These are phyloP conservation scores for Anisodus tanguticus DNA, from an alignment of 257 asterid genomes.

Conservation along the genomic window DNA sequence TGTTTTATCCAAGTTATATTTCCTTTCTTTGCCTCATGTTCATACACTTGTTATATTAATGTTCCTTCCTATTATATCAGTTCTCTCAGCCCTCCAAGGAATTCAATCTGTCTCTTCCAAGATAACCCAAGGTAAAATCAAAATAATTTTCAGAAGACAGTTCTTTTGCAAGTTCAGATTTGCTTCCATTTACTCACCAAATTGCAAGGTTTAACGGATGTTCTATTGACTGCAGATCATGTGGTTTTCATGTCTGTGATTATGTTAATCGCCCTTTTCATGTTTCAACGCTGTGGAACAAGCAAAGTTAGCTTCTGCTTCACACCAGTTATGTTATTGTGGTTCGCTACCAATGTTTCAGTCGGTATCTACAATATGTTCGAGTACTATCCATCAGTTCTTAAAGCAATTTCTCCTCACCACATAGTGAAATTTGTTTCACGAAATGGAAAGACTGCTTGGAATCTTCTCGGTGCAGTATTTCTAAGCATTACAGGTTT, in stretches of 20 bases:
- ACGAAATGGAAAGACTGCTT: constrained; percentile 51
- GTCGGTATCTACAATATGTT: constrained; percentile 63
- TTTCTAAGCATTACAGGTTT: constrained; percentile 67
- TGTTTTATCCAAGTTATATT: background rate
- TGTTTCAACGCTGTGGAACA: constrained; percentile 67
- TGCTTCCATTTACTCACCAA: background rate
- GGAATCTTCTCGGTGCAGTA: constrained; percentile 71
- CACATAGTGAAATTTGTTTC: constrained; percentile 49
- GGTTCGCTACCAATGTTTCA: constrained; percentile 63
- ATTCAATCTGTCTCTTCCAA: constrained; percentile 67
- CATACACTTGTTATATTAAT: background rate
- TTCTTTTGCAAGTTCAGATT: too few species aligned
- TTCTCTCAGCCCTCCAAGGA: constrained; percentile 83
- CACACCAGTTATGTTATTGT: constrained; percentile 67
- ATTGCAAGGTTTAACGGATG: background rate
- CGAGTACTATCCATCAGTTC: constrained; percentile 50
- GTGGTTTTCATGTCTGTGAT: constrained; percentile 66
- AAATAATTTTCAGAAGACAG: background rate
- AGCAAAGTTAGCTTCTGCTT: constrained; percentile 66
- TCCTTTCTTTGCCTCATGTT: background rate
- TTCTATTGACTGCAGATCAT: constrained; percentile 46
- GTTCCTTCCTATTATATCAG: constrained; percentile 37
- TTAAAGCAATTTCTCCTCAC: constrained; percentile 68
- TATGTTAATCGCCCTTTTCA: constrained; percentile 53
- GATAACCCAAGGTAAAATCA: constrained; percentile 60